These are phyloP conservation scores for Geotrichum klebahnii DNA, from an alignment of 1,139 yeast genomes.

Conservation along the genomic window DNA sequence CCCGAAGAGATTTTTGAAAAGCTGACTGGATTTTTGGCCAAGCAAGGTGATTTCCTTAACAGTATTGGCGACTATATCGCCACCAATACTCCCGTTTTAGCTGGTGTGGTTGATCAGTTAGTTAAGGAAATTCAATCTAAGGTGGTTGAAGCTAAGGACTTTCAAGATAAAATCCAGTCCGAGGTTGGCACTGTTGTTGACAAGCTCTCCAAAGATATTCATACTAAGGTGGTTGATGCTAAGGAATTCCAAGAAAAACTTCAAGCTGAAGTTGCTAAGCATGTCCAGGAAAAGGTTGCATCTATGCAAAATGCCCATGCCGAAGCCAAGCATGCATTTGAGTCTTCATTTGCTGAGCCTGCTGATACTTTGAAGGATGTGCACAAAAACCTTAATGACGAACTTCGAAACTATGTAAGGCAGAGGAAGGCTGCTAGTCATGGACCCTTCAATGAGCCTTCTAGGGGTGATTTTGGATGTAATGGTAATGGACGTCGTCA, in stretches of 20 bases:
- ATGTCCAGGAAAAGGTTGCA: conserved; percentile 1
- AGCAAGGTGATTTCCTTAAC: conserved; percentile 10
- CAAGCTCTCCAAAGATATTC: conserved; percentile 6
- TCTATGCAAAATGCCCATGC: neutral
- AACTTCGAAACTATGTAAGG: neutral
- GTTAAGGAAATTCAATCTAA: conserved; percentile 11
- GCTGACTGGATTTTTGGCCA: conserved; percentile 6
- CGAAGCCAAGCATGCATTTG: conserved; percentile 1
- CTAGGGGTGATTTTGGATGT: neutral
- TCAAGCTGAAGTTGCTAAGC: conserved; percentile 8
- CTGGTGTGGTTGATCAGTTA: conserved; percentile 9
- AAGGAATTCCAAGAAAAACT: conserved; percentile 11
- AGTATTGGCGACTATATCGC: conserved; percentile 12
- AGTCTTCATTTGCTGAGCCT: conserved; percentile 8
- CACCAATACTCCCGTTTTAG: conserved; percentile 4
- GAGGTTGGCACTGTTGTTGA: conserved; percentile 9
- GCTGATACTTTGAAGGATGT: conserved; percentile 1
- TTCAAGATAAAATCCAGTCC: conserved; percentile 8
- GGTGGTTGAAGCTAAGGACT: conserved; percentile 8
- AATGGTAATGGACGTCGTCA: neutral
- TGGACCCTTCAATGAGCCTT: neutral
- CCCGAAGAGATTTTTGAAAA: conserved; percentile 11
- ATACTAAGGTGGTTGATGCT: conserved; percentile 5
- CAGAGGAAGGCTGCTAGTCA: neutral
- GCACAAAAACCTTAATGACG: conserved; percentile 1